Evolutionary conservation across 768 basidiomycete genomes (phyloP).

Genomic region (Hygrophoropsis aurantiaca): DNA sequence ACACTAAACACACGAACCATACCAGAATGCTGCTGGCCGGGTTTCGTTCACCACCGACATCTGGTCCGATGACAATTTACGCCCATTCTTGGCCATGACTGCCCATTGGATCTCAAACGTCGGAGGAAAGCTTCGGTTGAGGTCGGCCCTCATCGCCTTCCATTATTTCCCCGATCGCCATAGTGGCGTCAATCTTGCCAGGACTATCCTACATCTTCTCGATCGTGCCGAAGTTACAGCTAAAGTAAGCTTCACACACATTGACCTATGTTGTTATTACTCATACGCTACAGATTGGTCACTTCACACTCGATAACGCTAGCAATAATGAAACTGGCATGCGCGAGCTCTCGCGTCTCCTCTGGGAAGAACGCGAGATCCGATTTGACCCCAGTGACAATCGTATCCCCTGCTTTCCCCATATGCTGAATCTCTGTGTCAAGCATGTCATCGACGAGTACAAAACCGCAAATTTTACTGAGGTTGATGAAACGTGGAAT

Average conservation of each 20-base stretch:
- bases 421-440: background rate
- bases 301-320: no score
- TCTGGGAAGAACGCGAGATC: conserved; percentile 1
- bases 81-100: conserved; percentile 31
- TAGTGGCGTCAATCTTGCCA: conserved; percentile 2
- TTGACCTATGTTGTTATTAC: no score
- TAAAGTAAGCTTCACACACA: no score
- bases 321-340: conserved; percentile 10
- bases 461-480: background rate
- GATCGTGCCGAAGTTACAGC: background rate
- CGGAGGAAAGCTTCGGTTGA: background rate
- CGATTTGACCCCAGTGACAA: conserved; percentile 7
- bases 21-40: no score
- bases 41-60: conserved; percentile 30
- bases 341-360: background rate
- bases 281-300: conserved; percentile 1
- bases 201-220: background rate
- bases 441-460: conserved; percentile 10
- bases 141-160: conserved; percentile 11
- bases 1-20: no score
- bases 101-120: conserved; percentile 23
- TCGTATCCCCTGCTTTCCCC: background rate
- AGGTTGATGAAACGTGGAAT: background rate
- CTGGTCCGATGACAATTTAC: conserved; percentile 28
- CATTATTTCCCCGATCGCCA: conserved; percentile 11